Percentiles rank a stretch among this genome's conserved stretches.
phyloP scores from a whole-genome alignment of 257 asterid species.

The Lavandula angustifolia region DNA sequence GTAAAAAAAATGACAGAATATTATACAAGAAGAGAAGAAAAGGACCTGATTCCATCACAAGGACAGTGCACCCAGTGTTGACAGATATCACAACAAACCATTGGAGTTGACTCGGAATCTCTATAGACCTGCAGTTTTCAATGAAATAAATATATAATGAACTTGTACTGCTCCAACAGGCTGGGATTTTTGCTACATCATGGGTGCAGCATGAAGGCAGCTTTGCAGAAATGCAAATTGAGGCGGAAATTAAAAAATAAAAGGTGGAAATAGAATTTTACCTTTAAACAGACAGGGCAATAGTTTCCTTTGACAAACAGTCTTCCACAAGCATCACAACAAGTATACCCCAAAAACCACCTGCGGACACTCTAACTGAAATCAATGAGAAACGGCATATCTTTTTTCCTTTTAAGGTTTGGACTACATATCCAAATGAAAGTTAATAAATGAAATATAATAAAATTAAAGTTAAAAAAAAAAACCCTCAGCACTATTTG shows the following conservation, averaged over 20 bases:
- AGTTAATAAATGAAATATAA: background rate
- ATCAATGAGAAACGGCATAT: background rate
- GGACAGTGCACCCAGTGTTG: conserved; percentile 98
- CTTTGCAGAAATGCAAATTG: background rate
- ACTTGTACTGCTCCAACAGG: conserved; percentile 31
- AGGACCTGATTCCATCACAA: conserved; percentile 92
- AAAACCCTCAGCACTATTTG: background rate
- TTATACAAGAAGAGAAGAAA: background rate
- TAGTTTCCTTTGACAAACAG: conserved; percentile 88
- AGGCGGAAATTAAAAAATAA: conserved; percentile 13
- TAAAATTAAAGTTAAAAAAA: background rate
- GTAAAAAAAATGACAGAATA: conserved; percentile 14
- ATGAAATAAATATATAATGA: conserved; percentile 30
- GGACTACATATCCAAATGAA: background rate
- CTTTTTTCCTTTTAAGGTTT: background rate
- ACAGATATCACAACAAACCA: conserved; percentile 97
- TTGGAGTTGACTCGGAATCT: conserved; percentile 97
- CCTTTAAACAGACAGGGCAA: conserved; percentile 96
- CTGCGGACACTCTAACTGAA: conserved; percentile 42
- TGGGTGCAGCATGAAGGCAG: conserved; percentile 17
- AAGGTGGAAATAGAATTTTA: conserved; percentile 28
- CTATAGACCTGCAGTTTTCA: conserved; percentile 71
- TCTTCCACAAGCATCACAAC: conserved; percentile 99
- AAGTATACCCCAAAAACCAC: conserved; percentile 97
- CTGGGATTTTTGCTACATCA: conserved; percentile 7